Base-by-base conservation (phyloP, 2,329 filamentous ascomycete genomes). In the Rhytidhysteron rufulum region DNA sequence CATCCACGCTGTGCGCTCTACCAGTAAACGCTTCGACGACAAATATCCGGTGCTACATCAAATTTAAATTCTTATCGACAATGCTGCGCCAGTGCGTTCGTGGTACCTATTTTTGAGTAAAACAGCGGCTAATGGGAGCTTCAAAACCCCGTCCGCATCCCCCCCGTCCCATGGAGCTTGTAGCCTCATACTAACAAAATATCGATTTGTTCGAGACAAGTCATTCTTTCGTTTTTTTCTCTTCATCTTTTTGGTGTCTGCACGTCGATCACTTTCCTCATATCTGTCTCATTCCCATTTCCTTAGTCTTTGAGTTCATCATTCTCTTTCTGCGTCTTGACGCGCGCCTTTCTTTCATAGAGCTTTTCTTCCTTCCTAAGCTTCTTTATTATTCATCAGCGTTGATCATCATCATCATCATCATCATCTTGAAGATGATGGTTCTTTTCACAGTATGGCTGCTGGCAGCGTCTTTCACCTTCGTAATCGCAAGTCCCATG, bases 101-200 rank as follows among this genome's bases (percentile, higher is more conserved):
- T 25, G 24, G 29, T 36, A 40, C 38, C 51, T 56, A 55, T 60
- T 55, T 53, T 54, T 33, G 52, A 42, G 47, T 58, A 60, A 65
- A 63, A 65, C 62, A 53, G 63, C 61, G 63, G 55, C 59, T 66
- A 65, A 49, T 47, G 41, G n/a, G 50, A 56, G 54, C 62, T 53
- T 65, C 59, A 65, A 65, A 63, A 65, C 56, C 36, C 48, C 50
- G 45, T 51, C 38, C 34, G 40, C 38, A 39, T 49, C 53, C 55
- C 48, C n/a, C 46, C 46, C 21, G 30, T 31, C 45, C 49, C 54
- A 50, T 51, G 49, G 39, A 47, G 40, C 47, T 54, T 47, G 49
- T 45, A 50, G 53, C 48, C 37, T 51, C 48, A 40, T 39, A 33
- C 39, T 31, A 15, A 45, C 36, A 35, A 54, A n/a, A 41, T 57